phyloP scores from a whole-genome alignment of 1,284 basidiomycete species.

The Meripilus lineatus region DNA sequence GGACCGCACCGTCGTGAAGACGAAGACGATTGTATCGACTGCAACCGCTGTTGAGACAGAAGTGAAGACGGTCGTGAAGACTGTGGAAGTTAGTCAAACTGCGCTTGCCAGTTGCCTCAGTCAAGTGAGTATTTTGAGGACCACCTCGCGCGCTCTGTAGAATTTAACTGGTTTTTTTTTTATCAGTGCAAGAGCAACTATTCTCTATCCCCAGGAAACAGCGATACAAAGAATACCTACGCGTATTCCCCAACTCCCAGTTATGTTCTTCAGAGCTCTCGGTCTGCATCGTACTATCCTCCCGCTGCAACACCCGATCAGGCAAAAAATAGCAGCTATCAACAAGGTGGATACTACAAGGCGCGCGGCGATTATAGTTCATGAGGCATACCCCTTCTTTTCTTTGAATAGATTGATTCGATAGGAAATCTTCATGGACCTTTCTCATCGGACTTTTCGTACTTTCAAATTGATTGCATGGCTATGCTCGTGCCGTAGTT shows the following conservation, averaged over 20 bases:
- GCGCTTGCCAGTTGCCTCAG: constrained; percentile 50
- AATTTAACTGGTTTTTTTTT: constrained; percentile 1
- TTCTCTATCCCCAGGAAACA: constrained; percentile 47
- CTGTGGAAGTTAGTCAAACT: constrained; percentile 34
- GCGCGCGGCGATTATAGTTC: too few species aligned
- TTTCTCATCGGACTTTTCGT: too few species aligned
- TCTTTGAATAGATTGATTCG: too few species aligned
- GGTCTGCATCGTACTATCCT: background rate
- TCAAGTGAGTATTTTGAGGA: constrained; percentile 30
- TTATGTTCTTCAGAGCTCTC: background rate
- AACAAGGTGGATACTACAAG: constrained; percentile 3
- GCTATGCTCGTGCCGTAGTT: too few species aligned
- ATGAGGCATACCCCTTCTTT: too few species aligned
- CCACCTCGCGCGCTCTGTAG: constrained; percentile 1
- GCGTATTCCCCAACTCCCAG: constrained; percentile 17
- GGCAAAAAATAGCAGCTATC: background rate
- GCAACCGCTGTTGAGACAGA: constrained; percentile 19
- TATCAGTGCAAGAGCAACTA: constrained; percentile 54
- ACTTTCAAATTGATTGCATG: too few species aligned
- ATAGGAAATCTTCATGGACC: too few species aligned
- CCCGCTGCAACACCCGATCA: constrained; percentile 1
- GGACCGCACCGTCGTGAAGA: constrained; percentile 39
- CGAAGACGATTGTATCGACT: constrained; percentile 41
- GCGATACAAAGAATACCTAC: constrained; percentile 49
- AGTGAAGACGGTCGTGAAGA: constrained; percentile 21